Base-by-base conservation (phyloP, 257 asterid species). In the Apocynum venetum region DNA sequence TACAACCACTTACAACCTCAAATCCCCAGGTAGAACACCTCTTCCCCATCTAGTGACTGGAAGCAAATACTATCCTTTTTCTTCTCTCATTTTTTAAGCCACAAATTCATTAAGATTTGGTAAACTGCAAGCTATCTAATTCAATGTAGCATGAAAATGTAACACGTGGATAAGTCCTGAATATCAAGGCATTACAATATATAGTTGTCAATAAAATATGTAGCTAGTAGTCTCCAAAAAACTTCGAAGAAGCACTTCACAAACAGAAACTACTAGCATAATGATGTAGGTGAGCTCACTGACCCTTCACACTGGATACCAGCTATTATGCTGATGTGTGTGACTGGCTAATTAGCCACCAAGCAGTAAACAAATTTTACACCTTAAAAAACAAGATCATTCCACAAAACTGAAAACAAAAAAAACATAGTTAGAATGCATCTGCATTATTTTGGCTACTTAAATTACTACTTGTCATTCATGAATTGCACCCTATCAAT, bases 331-430 rank as follows among this genome's bases (percentile, higher is more conserved):
- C 88, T 80, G 84, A 25, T 25, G 79, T 81, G 91, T 80, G 71
- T 80, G 84, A 86, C 77, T 78, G 90, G 88, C 86, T 80, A 89
- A 89, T 86, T 86, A 79, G 82, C 86, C 87, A 82, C 89, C 91
- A 61, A 64, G 76, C 10, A 68, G 71, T 14, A 64, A 57, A 57
- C 49, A 57, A 20, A 57, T 8, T 57, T 6, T n/a, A 57, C 64
- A n/a, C 36, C 20, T 57, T 14, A 57, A 20, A 57, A 57, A 6
- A 10, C 64, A 57, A 57, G 17, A 20, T 57, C 49, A 49, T 43
- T 38, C 52, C 17, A n/a, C 77, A 56, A 11, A 72, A 52, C 19
- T 36, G 8, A 38, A 64, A 36, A 36, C 4, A 55, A 25, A 72
- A 38, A 1, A 14, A 72, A 51, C 20, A 53, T 13, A 64, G 2